Conservation (phyloP, 2,329 filamentous ascomycete genomes). For the Colletotrichum sp. region DNA sequence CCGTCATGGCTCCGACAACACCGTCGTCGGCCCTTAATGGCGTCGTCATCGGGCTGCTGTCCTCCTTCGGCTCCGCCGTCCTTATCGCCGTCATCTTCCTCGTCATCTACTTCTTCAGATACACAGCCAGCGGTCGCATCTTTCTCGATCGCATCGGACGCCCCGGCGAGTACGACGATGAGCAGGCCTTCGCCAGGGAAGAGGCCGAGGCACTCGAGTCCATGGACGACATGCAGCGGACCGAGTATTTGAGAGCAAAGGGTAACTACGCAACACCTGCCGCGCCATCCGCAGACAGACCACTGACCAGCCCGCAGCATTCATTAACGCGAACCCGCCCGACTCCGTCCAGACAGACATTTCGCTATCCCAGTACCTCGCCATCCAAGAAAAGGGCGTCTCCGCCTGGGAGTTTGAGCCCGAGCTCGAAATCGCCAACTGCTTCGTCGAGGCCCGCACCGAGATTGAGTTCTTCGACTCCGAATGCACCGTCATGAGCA, state of each 20-base stretch:
- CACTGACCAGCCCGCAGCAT: conserved; percentile 62
- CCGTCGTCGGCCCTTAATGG: conserved; percentile 65
- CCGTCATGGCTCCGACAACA: conserved; percentile 25
- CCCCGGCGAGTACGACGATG: conserved; percentile 96
- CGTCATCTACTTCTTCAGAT: conserved; percentile 91
- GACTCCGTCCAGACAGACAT: conserved; percentile 97
- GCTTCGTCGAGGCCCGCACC: conserved; percentile 94
- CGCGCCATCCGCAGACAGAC: not conserved
- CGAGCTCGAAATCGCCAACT: conserved; percentile 98
- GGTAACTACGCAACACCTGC: conserved; percentile 57
- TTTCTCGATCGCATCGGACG: conserved; percentile 91
- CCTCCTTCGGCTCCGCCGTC: conserved; percentile 89
- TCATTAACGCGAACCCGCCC: conserved; percentile 90
- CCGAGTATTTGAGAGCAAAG: conserved; percentile 93
- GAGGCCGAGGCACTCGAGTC: conserved; percentile 93
- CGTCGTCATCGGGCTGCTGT: conserved; percentile 92
- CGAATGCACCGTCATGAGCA: conserved; percentile 96
- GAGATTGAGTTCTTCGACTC: conserved; percentile 99
- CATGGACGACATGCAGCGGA: conserved; percentile 92
- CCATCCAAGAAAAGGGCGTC: conserved; percentile 99
- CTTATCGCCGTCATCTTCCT: conserved; percentile 81
- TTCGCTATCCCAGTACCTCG: conserved; percentile 94
- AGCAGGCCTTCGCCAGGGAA: conserved; percentile 91
- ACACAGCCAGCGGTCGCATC: conserved; percentile 86
- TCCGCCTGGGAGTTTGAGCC: conserved; percentile 99